Conservation (phyloP, 257 asterid species). For the Solanum chaucha region DNA sequence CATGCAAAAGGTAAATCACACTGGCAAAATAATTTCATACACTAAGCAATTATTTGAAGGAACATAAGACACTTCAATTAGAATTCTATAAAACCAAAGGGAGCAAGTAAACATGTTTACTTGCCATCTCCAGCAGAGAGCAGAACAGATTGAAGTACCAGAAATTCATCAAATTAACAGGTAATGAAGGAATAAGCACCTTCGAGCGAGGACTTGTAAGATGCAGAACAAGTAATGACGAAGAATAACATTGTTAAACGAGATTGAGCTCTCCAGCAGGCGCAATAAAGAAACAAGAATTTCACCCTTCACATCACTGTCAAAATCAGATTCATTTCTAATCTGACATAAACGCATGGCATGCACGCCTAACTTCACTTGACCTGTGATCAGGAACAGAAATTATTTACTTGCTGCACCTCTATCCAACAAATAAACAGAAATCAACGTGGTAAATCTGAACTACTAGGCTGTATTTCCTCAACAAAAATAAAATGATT, state of each 20-base stretch:
- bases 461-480: neutral
- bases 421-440: neutral
- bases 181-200: constrained; percentile 29
- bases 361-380: constrained; percentile 74
- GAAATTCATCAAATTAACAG: neutral
- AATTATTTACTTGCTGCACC: constrained; percentile 1
- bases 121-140: neutral
- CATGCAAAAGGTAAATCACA: neutral
- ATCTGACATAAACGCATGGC: constrained; percentile 85
- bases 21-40: neutral
- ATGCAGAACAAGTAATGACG: constrained; percentile 94
- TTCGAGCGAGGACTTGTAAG: constrained; percentile 86
- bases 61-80: neutral
- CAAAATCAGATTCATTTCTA: constrained; percentile 36
- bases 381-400: constrained; percentile 43
- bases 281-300: constrained; percentile 77
- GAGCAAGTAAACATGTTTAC: neutral
- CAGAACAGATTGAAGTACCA: neutral
- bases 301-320: constrained; percentile 58
- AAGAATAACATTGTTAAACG: constrained; percentile 73
- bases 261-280: constrained; percentile 88
- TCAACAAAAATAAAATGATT: neutral
- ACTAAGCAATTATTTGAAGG: neutral
- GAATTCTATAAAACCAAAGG: neutral
- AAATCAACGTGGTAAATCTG: neutral